Base-by-base conservation (phyloP, 495 filamentous ascomycete species). In the Penicillium waksmanii region DNA sequence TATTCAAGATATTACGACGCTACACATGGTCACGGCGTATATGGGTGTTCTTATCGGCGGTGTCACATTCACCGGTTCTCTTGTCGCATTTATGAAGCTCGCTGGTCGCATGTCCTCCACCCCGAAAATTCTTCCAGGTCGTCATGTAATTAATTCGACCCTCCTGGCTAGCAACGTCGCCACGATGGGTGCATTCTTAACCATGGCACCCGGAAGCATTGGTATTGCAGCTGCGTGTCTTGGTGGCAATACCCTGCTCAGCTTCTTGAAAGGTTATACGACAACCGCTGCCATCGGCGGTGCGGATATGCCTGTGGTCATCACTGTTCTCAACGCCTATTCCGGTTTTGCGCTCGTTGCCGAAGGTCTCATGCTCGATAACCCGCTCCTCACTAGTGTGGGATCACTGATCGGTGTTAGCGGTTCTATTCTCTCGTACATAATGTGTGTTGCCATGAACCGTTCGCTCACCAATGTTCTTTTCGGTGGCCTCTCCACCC, bases 281-380 rank as follows among this genome's bases (percentile, higher is more conserved):
- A 92, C 90, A 2, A 94, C 90, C 0, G 78, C 90, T 34, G 89
- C 88, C 10, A 92, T 94, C 68, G 90, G 90, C 11, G 90, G 89
- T n/a, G 90, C 89, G 5, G 90, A 92, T 66, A 92, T 92, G 89
- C 89, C 90, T 15, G 90, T 94, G 17, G 90, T 92, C 18, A 93
- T 94, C 58, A 94, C 89, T 0, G 89, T 93, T 7, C 76, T 94
- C 13, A 94, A 94, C 66, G 90, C 90, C 3, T 94, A 93, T 65
- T 91, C 88, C 44, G 90, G 90, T 9, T 94, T 94, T 57, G 90
- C 90, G 0, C 76, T 94, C 34, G 89, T 94, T 1, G 89, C 90
- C 0, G 90, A 94, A 70, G 90, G 90, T 12, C 82, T 94, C 58
- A 94, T 94, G 90, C 82, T 94, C n/a, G 85, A 92, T 62, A 93